Evolutionary conservation across 768 basidiomycete genomes (phyloP), one percentile per base, ranked within the genome.

Genomic region (Leccinum broughii): DNA sequence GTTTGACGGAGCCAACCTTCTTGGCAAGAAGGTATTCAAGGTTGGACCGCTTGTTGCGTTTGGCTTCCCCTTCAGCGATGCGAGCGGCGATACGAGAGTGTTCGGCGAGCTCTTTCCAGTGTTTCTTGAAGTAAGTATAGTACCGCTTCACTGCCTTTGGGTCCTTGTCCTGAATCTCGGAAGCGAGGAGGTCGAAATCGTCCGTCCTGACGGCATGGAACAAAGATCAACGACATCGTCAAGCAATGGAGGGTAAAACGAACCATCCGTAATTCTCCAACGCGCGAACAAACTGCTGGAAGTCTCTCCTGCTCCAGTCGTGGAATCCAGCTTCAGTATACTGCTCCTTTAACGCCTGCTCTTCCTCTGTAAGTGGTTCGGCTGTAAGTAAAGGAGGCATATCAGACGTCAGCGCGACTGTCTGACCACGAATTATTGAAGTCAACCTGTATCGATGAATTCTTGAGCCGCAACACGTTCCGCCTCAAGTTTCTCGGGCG

Each of bases 301-400:
- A 98, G 70, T 98, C 95, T 39, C 93, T 85, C 65, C 92, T 84
- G 71, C 88, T 91, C 96, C 96, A 98, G 64, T 90, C 86, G 34
- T 86, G 84, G 77, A 98, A 98, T 15, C 95, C 95, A 57, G 89
- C 78, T 34, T 79, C 80, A 7, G 86, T 83, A 32, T 90, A 85
- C 50, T 81, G 83, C 32, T 96, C 93, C 76, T 96, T 98, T 70
- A 85, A 80, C 5, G 83, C 82, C 63, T 84, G 76, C 68, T 99
- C 95, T 51, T 93, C 92, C 65, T 98, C 95, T 0, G 88, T 95
- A 41, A 98, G 79, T 1, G 92, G 89, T 64, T 93, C 94, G 39
- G 96, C 96, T 92, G 62, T n/a, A 28, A 30, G n/a, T 17, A 39
- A 9, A 35, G 9, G 8, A 22, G 14, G 3, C 24, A 54, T 2